Base-by-base conservation (phyloP, 2,329 filamentous ascomycete genomes). In the Colletotrichum limetticola region DNA sequence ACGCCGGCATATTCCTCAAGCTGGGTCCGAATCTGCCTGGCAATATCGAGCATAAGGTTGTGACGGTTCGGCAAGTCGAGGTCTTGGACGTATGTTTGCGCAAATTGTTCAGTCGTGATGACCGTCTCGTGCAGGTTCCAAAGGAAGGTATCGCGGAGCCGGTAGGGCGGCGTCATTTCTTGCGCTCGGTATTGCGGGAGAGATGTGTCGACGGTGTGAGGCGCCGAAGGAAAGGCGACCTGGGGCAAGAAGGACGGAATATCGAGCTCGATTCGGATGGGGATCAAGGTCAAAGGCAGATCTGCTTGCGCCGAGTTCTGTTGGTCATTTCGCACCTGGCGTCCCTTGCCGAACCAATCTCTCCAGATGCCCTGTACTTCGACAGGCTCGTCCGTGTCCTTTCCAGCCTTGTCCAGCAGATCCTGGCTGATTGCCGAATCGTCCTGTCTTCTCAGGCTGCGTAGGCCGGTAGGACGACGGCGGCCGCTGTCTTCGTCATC, bases 81-180 rank as follows among this genome's bases (percentile, higher is more conserved):
- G 80, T 99, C 97, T 76, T 97, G 94, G 1, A 97, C 95, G 76
- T 98, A 91, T 1, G 90, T 91, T 77, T 93, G 90, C n/a, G 97
- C 97, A 80, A 98, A 99, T 79, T 97, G 94, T 79, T 99, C 97
- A 1, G 97, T 97, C 0, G 97, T 99, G 64, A 95, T 94, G 71
- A 98, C 86, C 0, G 94, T 94, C 85, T 99, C 97, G 83, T 98
- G 96, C 16, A 99, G 88, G 78, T 99, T 99, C 97, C 97, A 99
- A 65, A 98, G 85, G 78, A 99, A 98, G n/a, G 94, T 93, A 78
- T 99, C 97, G 78, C 97, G 95, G 70, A 99, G 87, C 75, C 97
- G 91, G 83, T 95, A 98, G 3, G 94, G 93, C 1, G 95, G 91
- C 16, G 95, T 95, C 74, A 90, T 84, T 74, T 98, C 96, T 68